phyloP scores from a whole-genome alignment of 768 basidiomycete species.

The Fistulinella prunicolor region DNA sequence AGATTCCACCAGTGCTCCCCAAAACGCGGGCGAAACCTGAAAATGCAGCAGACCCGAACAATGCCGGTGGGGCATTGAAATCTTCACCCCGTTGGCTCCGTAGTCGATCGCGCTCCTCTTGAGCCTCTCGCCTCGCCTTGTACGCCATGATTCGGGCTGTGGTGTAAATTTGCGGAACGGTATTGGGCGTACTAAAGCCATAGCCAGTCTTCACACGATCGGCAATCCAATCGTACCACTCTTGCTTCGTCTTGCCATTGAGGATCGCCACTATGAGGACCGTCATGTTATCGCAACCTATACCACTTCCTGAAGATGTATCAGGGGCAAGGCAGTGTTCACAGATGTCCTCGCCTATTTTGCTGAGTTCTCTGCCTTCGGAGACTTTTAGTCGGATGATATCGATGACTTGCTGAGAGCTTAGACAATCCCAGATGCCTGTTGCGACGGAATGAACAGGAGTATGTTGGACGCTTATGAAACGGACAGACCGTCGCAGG shows the following conservation, averaged over 20 bases:
- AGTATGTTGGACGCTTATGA: neutral
- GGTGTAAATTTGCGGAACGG: constrained; percentile 75
- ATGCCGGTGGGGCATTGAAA: constrained; percentile 15
- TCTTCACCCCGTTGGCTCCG: constrained; percentile 38
- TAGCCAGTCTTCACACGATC: constrained; percentile 73
- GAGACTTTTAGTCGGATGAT: constrained; percentile 80
- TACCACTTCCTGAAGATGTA: constrained; percentile 83
- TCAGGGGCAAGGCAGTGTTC: constrained; percentile 94
- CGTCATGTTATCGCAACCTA: constrained; percentile 99
- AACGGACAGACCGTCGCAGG: constrained; percentile 81
- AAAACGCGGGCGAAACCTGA: constrained; percentile 55
- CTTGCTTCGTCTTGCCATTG: constrained; percentile 80
- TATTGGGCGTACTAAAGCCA: constrained; percentile 75
- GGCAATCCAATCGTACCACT: constrained; percentile 90
- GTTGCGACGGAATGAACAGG: constrained; percentile 3
- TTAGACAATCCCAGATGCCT: constrained; percentile 99
- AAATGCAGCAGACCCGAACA: constrained; percentile 38
- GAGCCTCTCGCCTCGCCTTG: constrained; percentile 58
- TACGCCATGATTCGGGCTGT: constrained; percentile 60
- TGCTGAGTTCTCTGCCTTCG: constrained; percentile 70
- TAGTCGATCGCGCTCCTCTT: constrained; percentile 46
- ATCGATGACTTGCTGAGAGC: constrained; percentile 90
- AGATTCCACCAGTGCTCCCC: constrained; percentile 59
- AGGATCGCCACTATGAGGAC: constrained; percentile 86
- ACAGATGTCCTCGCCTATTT: constrained; percentile 88